Evolutionary conservation across 345 rosid species (phyloP).

Genomic region (Ceriops zippeliana): DNA sequence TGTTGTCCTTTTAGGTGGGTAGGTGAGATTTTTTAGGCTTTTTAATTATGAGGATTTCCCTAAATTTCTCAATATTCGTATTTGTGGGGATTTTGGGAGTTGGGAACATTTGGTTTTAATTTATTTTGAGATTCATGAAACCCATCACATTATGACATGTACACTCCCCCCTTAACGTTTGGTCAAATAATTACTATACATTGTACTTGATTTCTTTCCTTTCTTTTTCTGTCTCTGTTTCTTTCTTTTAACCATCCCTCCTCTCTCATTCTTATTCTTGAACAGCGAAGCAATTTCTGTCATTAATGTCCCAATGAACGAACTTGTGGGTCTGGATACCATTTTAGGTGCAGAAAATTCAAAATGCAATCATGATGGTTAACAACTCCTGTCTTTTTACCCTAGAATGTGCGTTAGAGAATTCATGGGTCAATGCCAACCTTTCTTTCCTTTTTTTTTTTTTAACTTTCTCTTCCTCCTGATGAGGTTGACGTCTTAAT

Average conservation of each 20-base stretch:
- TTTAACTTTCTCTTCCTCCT: too few relatives aligned
- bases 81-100: constrained; percentile 27
- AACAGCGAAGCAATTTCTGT: not conserved
- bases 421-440: too few relatives aligned
- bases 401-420: too few relatives aligned
- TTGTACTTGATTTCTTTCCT: not conserved
- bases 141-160: not conserved
- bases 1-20: not conserved
- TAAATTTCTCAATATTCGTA: not conserved
- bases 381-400: too few relatives aligned
- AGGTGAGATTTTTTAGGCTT: constrained; percentile 5
- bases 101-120: not conserved
- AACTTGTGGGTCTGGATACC: not conserved
- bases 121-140: not conserved
- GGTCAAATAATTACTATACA: not conserved
- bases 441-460: too few relatives aligned
- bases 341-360: not conserved
- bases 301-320: constrained; percentile 3
- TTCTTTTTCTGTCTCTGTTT: too few relatives aligned
- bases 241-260: not conserved
- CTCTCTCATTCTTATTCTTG: not conserved
- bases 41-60: constrained; percentile 9
- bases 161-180: not conserved
- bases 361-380: not conserved
- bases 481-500: too few relatives aligned